Percentiles rank a stretch among this genome's conserved stretches.
These are phyloP conservation scores for Candida freyschussii DNA, from an alignment of 1,139 yeast genomes.

Conservation along the genomic window DNA sequence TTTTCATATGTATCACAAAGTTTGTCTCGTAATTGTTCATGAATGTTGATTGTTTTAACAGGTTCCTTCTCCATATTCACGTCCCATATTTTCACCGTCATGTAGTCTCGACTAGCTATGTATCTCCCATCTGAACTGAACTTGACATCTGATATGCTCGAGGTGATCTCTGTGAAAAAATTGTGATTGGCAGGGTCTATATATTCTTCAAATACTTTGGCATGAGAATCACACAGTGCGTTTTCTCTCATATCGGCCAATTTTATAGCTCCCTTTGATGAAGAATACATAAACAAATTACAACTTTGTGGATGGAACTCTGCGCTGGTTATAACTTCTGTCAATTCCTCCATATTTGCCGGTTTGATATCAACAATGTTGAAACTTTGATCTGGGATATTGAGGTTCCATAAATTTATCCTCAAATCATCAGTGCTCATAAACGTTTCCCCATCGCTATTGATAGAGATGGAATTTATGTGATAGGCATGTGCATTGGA, in stretches of 20 bases:
- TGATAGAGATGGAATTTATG: conserved; percentile 90
- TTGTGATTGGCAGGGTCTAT: conserved; percentile 91
- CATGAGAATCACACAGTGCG: conserved; percentile 87
- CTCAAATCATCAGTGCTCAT: conserved; percentile 92
- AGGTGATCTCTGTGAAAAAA: conserved; percentile 95
- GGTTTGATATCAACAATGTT: conserved; percentile 98
- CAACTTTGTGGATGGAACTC: conserved; percentile 94
- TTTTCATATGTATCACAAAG: conserved; percentile 97
- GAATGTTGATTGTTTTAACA: conserved; percentile 87
- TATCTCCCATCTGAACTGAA: conserved; percentile 91
- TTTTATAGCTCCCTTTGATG: conserved; percentile 93
- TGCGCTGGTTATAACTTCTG: conserved; percentile 97
- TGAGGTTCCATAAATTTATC: conserved; percentile 92
- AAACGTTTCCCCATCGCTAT: conserved; percentile 94
- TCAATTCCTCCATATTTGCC: conserved; percentile 96
- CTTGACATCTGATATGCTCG: conserved; percentile 90
- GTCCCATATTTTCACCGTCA: conserved; percentile 98
- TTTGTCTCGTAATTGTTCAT: conserved; percentile 89
- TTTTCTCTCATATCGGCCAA: conserved; percentile 95
- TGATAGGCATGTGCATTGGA: conserved; percentile 98
- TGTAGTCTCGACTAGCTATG: conserved; percentile 92
- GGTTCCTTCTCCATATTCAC: conserved; percentile 96
- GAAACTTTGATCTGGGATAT: conserved; percentile 92
- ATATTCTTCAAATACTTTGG: conserved; percentile 88
- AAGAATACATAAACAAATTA: conserved; percentile 93